phyloP scores from a whole-genome alignment of 2,329 filamentous ascomycete species.

The Arthrobotrys musiformis region DNA sequence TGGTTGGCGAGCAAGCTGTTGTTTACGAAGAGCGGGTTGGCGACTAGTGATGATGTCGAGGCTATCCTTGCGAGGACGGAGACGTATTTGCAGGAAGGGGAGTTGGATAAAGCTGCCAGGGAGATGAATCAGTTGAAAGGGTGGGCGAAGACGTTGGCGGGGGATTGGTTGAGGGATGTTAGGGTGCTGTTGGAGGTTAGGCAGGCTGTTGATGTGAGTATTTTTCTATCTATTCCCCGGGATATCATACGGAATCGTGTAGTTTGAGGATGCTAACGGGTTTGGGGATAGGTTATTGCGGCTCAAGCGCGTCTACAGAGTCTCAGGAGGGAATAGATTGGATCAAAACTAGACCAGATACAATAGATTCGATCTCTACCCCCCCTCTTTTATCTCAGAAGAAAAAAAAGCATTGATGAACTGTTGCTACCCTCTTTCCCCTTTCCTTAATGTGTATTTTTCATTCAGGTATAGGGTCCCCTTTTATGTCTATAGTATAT shows the following conservation, averaged over 20 bases:
- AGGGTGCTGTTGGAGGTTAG: slow-evolving; percentile 92
- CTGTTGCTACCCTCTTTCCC: neutral
- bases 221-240: neutral
- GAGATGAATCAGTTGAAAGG: slow-evolving; percentile 94
- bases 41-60: slow-evolving; percentile 88
- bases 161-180: slow-evolving; percentile 92
- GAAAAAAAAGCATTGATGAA: slow-evolving; percentile 1
- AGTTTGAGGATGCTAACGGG: slow-evolving; percentile 66
- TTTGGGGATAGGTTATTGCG: slow-evolving; percentile 28
- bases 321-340: slow-evolving; percentile 26
- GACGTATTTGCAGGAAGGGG: slow-evolving; percentile 88
- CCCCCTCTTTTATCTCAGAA: neutral
- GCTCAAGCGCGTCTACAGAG: slow-evolving; percentile 46
- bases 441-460: neutral
- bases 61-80: slow-evolving; percentile 90
- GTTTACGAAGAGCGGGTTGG: slow-evolving; percentile 91
- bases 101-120: slow-evolving; percentile 87
- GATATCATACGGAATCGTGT: slow-evolving; percentile 70
- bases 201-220: slow-evolving; percentile 91
- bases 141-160: slow-evolving; percentile 94
- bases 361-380: neutral
- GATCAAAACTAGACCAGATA: neutral
- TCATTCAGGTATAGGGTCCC: neutral
- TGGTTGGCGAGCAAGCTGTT: slow-evolving; percentile 90
- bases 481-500: too few species aligned